These are phyloP conservation scores for Linderniella brevidens DNA, from an alignment of 257 asterid genomes.

Conservation along the genomic window DNA sequence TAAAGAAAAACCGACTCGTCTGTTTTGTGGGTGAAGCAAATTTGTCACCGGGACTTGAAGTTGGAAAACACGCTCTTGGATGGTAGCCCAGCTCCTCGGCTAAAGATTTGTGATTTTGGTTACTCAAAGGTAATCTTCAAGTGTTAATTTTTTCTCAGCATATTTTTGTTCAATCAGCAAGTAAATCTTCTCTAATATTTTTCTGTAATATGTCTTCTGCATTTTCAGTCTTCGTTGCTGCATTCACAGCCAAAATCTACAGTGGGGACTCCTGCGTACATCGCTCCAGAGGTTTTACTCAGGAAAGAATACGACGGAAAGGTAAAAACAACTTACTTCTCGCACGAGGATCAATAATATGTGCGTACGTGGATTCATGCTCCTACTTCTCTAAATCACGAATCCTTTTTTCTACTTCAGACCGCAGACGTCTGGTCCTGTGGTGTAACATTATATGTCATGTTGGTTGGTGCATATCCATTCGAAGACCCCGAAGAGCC, in stretches of 20 bases:
- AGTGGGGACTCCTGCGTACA: constrained; percentile 87
- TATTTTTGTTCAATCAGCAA: background rate
- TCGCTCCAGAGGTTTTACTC: constrained; percentile 75
- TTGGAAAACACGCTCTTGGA: constrained; percentile 80
- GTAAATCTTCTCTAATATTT: too few species aligned
- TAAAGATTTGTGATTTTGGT: constrained; percentile 90
- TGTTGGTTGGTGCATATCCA: constrained; percentile 80
- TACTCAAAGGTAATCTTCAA: constrained; percentile 60
- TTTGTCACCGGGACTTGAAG: constrained; percentile 85
- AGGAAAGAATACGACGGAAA: constrained; percentile 81
- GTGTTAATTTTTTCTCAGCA: background rate
- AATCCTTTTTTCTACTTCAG: constrained; percentile 20
- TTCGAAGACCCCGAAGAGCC: constrained; percentile 88
- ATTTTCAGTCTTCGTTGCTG: constrained; percentile 60
- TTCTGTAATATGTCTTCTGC: background rate
- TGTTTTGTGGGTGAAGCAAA: constrained; percentile 38
- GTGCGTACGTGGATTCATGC: too few species aligned
- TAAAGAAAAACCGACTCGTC: too few species aligned
- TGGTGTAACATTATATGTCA: constrained; percentile 79
- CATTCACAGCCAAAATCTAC: constrained; percentile 93
- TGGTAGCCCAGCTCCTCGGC: constrained; percentile 83
- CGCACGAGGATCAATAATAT: too few species aligned
- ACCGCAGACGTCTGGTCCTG: constrained; percentile 95
- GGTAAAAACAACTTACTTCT: too few species aligned
- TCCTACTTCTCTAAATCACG: background rate